phyloP scores from a whole-genome alignment of 1,284 basidiomycete genomes.

The Boletus semigastroideus region DNA sequence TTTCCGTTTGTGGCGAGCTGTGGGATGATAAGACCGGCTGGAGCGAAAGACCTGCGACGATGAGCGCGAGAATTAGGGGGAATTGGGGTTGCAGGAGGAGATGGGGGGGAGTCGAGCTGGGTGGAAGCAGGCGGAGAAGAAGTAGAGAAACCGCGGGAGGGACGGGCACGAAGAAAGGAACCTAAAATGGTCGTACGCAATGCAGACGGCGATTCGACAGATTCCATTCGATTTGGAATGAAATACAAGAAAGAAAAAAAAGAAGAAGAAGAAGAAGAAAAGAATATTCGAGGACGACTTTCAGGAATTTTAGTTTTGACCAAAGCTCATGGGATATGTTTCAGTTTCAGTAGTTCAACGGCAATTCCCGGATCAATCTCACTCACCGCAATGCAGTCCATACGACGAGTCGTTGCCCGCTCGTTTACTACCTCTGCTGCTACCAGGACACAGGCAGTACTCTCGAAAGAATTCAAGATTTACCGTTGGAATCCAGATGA shows the following conservation, averaged over 20 bases:
- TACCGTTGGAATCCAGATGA: constrained; percentile 99
- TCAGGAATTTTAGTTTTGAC: constrained; percentile 18
- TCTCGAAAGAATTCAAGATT: constrained; percentile 90
- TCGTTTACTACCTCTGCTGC: constrained; percentile 42
- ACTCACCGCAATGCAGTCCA: too few relatives aligned
- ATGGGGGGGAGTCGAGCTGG: constrained; percentile 14
- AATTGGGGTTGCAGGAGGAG: constrained; percentile 23
- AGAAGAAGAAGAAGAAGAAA: neutral
- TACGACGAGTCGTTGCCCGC: constrained; percentile 20
- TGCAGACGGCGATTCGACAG: constrained; percentile 21
- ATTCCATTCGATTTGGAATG: constrained; percentile 9
- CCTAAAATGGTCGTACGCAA: constrained; percentile 36
- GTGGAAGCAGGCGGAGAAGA: constrained; percentile 16
- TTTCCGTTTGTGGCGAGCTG: constrained; percentile 21
- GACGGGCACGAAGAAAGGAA: constrained; percentile 32
- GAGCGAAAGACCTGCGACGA: constrained; percentile 30
- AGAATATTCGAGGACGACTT: neutral
- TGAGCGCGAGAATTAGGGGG: constrained; percentile 6
- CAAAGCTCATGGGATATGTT: too few relatives aligned
- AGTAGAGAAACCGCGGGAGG: constrained; percentile 31
- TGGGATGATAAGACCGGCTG: constrained; percentile 22
- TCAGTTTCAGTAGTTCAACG: too few relatives aligned
- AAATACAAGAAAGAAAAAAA: too few relatives aligned
- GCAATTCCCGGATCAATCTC: too few relatives aligned
- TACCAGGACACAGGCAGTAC: constrained; percentile 42